A percentile compares a stretch with the other conserved stretches of the same genome.
Conservation (phyloP, 345 rosid genomes). For the Dipteronia dyeriana region DNA sequence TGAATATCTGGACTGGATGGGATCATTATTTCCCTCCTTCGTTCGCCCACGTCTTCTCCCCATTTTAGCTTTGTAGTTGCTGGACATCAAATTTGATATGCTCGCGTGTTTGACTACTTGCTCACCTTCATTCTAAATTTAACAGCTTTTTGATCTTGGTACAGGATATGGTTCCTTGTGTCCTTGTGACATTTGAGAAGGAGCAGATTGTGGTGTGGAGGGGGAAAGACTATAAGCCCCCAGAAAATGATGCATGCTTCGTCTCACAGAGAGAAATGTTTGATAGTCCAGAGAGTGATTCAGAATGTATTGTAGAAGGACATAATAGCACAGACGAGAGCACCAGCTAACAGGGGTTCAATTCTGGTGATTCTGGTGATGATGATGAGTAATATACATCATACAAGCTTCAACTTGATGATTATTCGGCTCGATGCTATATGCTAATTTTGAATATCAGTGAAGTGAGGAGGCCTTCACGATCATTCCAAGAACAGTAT, state of each 20-base stretch:
- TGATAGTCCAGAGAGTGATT: slow-evolving; percentile 23
- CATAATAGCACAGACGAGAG: slow-evolving; percentile 16
- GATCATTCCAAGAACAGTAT: background rate
- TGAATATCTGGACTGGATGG: background rate
- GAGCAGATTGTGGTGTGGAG: slow-evolving; percentile 91
- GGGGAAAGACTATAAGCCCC: slow-evolving; percentile 66
- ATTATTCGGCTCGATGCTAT: background rate
- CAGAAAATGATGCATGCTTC: slow-evolving; percentile 38
- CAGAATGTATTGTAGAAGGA: background rate
- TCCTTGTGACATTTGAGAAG: slow-evolving; percentile 85
- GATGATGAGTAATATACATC: slow-evolving; percentile 13
- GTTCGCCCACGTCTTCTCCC: background rate
- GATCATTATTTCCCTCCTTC: background rate
- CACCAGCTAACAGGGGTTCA: background rate
- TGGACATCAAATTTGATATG: background rate
- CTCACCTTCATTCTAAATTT: background rate
- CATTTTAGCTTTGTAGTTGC: background rate
- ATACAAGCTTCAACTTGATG: background rate
- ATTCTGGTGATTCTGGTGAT: slow-evolving; percentile 4
- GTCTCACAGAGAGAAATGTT: slow-evolving; percentile 33
- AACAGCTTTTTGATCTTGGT: slow-evolving; percentile 10
- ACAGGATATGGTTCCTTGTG: slow-evolving; percentile 85
- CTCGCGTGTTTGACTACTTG: background rate
- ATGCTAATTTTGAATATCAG: no score
- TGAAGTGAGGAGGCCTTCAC: background rate